Base-by-base conservation (phyloP, 305 asterid species). In the Rubia occidens region DNA sequence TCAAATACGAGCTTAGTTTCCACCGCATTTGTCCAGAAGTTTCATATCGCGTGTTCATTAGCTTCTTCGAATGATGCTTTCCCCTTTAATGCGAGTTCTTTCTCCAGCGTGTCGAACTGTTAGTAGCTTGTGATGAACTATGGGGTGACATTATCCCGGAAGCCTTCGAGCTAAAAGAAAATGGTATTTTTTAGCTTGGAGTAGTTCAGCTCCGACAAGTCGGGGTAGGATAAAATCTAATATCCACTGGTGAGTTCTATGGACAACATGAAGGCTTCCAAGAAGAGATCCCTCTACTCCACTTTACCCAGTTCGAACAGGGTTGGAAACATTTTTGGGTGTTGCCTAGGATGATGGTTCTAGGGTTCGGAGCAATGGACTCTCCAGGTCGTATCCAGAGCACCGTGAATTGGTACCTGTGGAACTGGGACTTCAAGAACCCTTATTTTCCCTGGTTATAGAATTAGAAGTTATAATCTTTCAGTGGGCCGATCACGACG, bases 321-420 rank as follows among this genome's bases (percentile, higher is more conserved):
- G 8, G 68, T 39, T 1, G 95, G 96, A 14, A 88, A 88, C 53
- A 88, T 86, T 68, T 84, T 89, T 24, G 24, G 1, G 90, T 95
- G 77, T 89, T 95, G 62, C 86, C 90, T 59, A 89, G 70, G 1
- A 79, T 89, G 71, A 90, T 77, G 77, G 86, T 94, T 75, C 85
- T 88, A 0, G 95, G 80, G 72, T 79, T 76, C 74, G 56, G 71
- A 2, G 97, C 82, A 71, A 90, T 86, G 75, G 82, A 72, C 0
- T 91, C 89, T 0, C 95, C 94, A 8, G 95, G 96, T 20, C 95
- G 97, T 95, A 90, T 90, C 8, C 84, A 32, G 81, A 88, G 88
- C 20, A 90, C 90, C 0, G 94, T 90, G 18, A 95, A 90, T 8
- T 84, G 75, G 72, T 86, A 69, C 45, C 85, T 90, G 10, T 73